Evolutionary conservation across 345 rosid species (phyloP), one percentile per base, ranked within the genome.

Genomic region (Eucalyptus brandiana): DNA sequence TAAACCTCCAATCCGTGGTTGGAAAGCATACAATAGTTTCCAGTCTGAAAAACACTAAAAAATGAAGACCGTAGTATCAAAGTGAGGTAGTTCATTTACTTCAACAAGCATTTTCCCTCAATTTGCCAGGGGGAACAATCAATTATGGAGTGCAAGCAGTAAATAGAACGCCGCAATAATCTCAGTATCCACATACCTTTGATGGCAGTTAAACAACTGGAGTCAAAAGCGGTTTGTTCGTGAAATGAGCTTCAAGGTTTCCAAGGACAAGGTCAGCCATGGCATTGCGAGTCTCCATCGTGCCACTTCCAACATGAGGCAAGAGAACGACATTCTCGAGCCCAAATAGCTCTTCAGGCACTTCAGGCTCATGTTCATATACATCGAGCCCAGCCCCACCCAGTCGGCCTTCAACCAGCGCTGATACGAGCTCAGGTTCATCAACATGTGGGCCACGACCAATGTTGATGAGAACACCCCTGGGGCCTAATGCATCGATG

Each of bases 401-500:
- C 47, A 93, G 80, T 89, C 92, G 90, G 76, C 95, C 94, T 88
- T 93, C 93, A 14, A 93, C 89, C 48, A 93, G 81, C 34, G 95
- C 93, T n/a, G 92, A 90, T 65, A 93, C 95, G 7, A 92, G 93
- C 89, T 92, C 93, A 1, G 90, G 89, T 87, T 93, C 93, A 88
- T 93, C 92, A 49, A 93, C 92, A 87, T 92, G 93, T 42, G 95
- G 91, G 14, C 92, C 95, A 24, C 92, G 37, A 12, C 93, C 93
- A n/a, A 93, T 89, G 90, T 93, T 93, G 89, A 93, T 93, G 67
- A 93, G 93, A 67, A 93, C 92, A 17, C 95, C 94, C 86, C 90
- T 91, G 11, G 94, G 93, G 58, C 95, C 95, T 87, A 93, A 87
- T 12, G 95, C 93, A 72, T 93, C 86, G 11, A 93, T 93, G 88